Base-by-base conservation (phyloP, 352 stramenopile genomes). In the Pythium sp. region DNA sequence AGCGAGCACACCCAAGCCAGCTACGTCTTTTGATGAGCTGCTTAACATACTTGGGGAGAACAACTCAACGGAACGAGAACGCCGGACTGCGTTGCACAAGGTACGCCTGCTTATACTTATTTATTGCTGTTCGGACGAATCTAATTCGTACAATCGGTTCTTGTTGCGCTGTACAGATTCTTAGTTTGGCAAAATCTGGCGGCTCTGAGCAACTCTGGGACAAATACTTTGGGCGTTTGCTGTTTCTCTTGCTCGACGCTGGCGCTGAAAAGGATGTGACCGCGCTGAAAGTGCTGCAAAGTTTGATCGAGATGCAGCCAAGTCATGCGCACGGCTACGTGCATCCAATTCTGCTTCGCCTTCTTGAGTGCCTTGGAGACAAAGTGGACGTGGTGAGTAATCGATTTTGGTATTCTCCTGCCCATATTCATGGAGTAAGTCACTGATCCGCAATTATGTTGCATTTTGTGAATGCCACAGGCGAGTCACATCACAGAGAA, bases 211-310 rank as follows among this genome's bases (percentile, higher is more conserved):
- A 72, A 14, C 75, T 77, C 8, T 89, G 77, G 77, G 71, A 84
- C 64, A 64, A 70, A 49, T 73, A 73, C 47, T 87, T 84, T 34
- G 74, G 72, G 2, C 77, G 75, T 3, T 41, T 87, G n/a, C 53
- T 89, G 65, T 62, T 81, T 26, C 53, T 82, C 20, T 51, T 89
- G 26, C 46, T 89, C 1, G 79, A 91, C 46, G 73, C 69, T 55
- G 78, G 74, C 1, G 80, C 72, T 8, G 79, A 88, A 15, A 77
- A 77, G 1, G 77, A 88, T 34, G 67, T 79, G 12, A 76, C 76
- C 20, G 81, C 81, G 0, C 68, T 92, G n/a, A 86, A 84, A 22
- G 76, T 90, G 49, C 56, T 93, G 0, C 72, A 83, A 46, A 68
- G 67, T 14, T 64, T 93, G 20, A 71, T 93, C 6, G 60, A 75